Evolutionary conservation across 129 eudicot species (phyloP).

Genomic region (Helianthus annuus): DNA sequence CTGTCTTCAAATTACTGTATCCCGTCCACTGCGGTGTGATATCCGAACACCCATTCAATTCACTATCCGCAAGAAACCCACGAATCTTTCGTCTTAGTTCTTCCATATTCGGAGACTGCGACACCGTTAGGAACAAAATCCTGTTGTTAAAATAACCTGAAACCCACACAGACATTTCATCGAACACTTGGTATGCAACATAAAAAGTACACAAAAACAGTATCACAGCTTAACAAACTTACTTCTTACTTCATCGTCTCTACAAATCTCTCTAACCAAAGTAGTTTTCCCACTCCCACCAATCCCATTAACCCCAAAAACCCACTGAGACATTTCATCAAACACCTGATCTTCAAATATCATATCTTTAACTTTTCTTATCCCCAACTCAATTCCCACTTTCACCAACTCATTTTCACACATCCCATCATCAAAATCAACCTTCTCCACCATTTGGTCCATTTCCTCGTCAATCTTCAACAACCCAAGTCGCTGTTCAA

Average conservation of each 20-base stretch:
- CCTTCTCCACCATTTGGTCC: slow-evolving; percentile 57
- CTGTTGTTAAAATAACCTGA: slow-evolving; percentile 58
- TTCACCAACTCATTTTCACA: slow-evolving; percentile 50
- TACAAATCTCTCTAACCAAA: slow-evolving; percentile 65
- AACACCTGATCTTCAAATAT: slow-evolving; percentile 22
- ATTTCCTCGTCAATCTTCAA: slow-evolving; percentile 44
- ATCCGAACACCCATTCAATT: slow-evolving; percentile 29
- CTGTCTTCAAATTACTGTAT: slow-evolving; percentile 25
- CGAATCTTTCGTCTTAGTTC: slow-evolving; percentile 54
- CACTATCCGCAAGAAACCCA: slow-evolving; percentile 48
- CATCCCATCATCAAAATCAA: slow-evolving; percentile 50
- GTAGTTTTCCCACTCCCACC: slow-evolving; percentile 97
- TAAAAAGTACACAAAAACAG: background rate
- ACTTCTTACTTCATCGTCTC: slow-evolving; percentile 66
- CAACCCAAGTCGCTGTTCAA: slow-evolving; percentile 63
- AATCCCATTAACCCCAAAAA: slow-evolving; percentile 76
- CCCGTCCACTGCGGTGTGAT: slow-evolving; percentile 41
- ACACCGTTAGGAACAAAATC: slow-evolving; percentile 70
- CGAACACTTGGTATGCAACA: background rate
- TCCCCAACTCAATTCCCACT: slow-evolving; percentile 64
- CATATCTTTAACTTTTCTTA: slow-evolving; percentile 72
- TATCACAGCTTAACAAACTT: too few species aligned
- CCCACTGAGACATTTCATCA: slow-evolving; percentile 32
- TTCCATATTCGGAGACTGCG: slow-evolving; percentile 87
- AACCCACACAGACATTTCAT: slow-evolving; percentile 14